Evolutionary conservation across 352 stramenopile genomes (phyloP).

Genomic region (Pseudoperonospora humuli): DNA sequence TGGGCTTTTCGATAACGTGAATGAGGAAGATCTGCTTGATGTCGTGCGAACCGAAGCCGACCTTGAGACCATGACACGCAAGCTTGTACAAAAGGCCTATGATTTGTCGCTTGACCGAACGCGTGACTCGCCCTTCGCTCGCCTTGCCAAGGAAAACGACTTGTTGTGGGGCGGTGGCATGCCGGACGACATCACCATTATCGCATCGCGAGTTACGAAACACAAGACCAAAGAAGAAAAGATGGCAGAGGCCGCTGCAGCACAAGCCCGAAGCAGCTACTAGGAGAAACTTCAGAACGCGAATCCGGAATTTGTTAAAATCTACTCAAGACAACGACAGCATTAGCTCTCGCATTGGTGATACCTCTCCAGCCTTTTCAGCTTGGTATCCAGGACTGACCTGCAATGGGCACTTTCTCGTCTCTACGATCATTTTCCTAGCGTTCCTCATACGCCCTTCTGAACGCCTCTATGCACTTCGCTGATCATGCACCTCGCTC

Average conservation of each 20-base stretch:
- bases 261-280: conserved; percentile 6
- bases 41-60: conserved; percentile 54
- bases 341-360: too few relatives aligned
- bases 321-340: too few relatives aligned
- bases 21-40: conserved; percentile 68
- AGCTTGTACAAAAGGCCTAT: conserved; percentile 80
- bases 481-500: too few relatives aligned
- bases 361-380: too few relatives aligned
- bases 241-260: conserved; percentile 16
- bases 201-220: conserved; percentile 52
- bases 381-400: too few relatives aligned
- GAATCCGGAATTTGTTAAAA: too few relatives aligned
- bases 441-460: too few relatives aligned
- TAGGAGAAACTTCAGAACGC: too few relatives aligned
- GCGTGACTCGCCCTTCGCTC: conserved; percentile 93
- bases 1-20: conserved; percentile 96
- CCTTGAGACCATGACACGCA: conserved; percentile 67
- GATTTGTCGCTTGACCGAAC: conserved; percentile 88
- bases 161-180: conserved; percentile 94
- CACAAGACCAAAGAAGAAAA: conserved; percentile 27
- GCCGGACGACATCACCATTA: conserved; percentile 86
- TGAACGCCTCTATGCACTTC: too few relatives aligned
- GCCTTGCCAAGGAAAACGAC: conserved; percentile 97
- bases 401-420: too few relatives aligned
- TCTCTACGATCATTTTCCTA: too few relatives aligned